Evolutionary conservation across 2,329 filamentous ascomycete species (phyloP), one percentile per base, ranked within the genome.

Genomic region (Pestalotiopsis sp.): DNA sequence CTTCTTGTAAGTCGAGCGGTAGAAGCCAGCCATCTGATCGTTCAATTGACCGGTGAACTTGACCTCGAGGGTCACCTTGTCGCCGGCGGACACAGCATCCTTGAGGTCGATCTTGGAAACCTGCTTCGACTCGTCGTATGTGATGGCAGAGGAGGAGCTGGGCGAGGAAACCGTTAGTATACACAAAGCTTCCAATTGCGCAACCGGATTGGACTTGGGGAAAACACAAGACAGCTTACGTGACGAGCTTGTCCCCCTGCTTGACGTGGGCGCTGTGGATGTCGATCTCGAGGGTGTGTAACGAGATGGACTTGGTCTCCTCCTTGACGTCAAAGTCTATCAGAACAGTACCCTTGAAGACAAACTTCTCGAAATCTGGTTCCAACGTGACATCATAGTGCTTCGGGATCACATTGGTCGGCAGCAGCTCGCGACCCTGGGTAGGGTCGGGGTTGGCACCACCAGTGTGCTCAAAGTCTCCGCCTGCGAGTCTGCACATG

Each of bases 1-100:
- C 70, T 90, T 91, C 85, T 96, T 97, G 86, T 95, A 98, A 6
- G 94, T 97, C 1, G 94, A 97, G 69, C 95, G 90, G 83, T 98
- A 98, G 87, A 98, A 98, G 62, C 95, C 95, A 63, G 95, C 95
- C 94, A 98, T 97, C 83, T 95, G 94, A 81, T 96, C 93, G 80
- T 97, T 97, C 71, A 97, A 84, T 66, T 87, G 87, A 65, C 93
- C 93, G 13, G 88, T 91, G 82, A 94, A 97, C 73, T 88, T 91
- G 75, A 94, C 89, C 76, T 91, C 90, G 70, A 97, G 82, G 81
- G 91, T 90, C 23, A 92, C 93, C 84, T 94, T 95, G 76, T 88
- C 87, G 27, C 93, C 94, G 71, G 92, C 92, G 25, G 89, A 81
- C 70, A 98, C 85, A 61, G 85, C 86, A 78, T 94, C 87, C 72